Evolutionary conservation across 1,284 basidiomycete species (phyloP).

Genomic region (Serendipita sp.): DNA sequence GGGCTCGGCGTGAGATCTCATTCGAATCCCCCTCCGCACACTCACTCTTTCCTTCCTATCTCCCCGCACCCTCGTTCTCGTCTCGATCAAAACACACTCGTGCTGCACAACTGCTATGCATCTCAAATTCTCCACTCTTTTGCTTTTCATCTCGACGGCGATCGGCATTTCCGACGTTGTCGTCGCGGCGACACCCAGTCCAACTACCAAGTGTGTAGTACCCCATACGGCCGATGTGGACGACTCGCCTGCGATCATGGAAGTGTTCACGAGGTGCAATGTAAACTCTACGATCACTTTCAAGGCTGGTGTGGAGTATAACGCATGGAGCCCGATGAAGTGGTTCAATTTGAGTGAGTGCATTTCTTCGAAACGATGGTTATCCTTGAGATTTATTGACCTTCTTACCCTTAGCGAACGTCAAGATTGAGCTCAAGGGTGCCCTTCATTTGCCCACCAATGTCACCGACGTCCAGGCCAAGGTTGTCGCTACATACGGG

Average conservation of each 20-base stretch:
- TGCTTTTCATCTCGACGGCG: background rate
- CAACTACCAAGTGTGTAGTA: background rate
- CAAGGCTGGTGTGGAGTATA: conserved; percentile 18
- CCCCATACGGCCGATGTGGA: conserved; percentile 15
- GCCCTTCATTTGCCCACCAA: conserved; percentile 21
- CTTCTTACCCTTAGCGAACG: conserved; percentile 12
- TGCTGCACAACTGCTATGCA: too few relatives aligned
- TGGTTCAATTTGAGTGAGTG: conserved; percentile 12
- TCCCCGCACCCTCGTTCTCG: too few relatives aligned
- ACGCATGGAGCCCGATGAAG: conserved; percentile 12
- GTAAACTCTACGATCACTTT: conserved; percentile 18
- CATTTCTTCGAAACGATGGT: background rate
- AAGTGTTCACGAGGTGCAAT: conserved; percentile 16
- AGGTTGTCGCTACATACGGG: conserved; percentile 8
- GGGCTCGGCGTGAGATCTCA: too few relatives aligned
- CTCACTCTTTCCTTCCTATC: too few relatives aligned
- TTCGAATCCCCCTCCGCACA: too few relatives aligned
- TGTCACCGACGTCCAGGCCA: conserved; percentile 18
- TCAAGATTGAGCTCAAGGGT: conserved; percentile 19
- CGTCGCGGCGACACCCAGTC: background rate
- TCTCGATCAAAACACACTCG: too few relatives aligned
- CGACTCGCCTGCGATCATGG: conserved; percentile 17
- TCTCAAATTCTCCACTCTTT: background rate
- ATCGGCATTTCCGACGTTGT: too few relatives aligned
- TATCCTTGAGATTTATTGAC: background rate